Percentiles rank a stretch among this genome's conserved stretches.
Conservation (phyloP, 768 basidiomycete genomes). For the Mycena leptocephala region DNA sequence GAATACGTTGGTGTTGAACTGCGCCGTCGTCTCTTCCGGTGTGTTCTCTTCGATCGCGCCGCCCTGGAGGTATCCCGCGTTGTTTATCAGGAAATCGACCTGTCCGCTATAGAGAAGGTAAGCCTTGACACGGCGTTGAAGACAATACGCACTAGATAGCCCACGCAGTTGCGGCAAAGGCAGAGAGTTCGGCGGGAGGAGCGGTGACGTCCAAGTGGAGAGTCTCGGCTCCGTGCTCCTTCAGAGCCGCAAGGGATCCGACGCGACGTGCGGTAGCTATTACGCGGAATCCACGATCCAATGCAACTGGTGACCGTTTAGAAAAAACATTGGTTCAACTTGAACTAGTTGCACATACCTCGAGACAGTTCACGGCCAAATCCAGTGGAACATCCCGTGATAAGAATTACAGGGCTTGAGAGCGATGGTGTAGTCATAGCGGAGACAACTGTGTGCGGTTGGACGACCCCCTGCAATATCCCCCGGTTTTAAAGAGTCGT, state of each 20-base stretch:
- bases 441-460: too few relatives aligned
- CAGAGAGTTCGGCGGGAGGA: constrained; percentile 35
- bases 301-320: constrained; percentile 5
- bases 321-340: constrained; percentile 27
- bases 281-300: constrained; percentile 48
- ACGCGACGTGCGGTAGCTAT: constrained; percentile 49
- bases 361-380: constrained; percentile 47
- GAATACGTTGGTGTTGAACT: constrained; percentile 53
- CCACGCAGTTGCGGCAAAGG: constrained; percentile 42
- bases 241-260: constrained; percentile 41
- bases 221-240: constrained; percentile 42
- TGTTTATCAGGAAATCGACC: constrained; percentile 54
- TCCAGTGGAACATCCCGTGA: constrained; percentile 50
- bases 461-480: too few relatives aligned
- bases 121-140: not conserved
- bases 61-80: constrained; percentile 47
- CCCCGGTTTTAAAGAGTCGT: too few relatives aligned
- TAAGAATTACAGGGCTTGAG: constrained; percentile 40
- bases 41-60: constrained; percentile 48
- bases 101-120: constrained; percentile 32
- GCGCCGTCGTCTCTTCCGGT: constrained; percentile 11
- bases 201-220: constrained; percentile 49
- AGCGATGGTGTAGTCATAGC: too few relatives aligned
- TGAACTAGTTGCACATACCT: constrained; percentile 12
- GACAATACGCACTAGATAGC: constrained; percentile 37